These are phyloP conservation scores for Byssochlamys sp. DNA, from an alignment of 2,329 filamentous ascomycete genomes.

Conservation along the genomic window DNA sequence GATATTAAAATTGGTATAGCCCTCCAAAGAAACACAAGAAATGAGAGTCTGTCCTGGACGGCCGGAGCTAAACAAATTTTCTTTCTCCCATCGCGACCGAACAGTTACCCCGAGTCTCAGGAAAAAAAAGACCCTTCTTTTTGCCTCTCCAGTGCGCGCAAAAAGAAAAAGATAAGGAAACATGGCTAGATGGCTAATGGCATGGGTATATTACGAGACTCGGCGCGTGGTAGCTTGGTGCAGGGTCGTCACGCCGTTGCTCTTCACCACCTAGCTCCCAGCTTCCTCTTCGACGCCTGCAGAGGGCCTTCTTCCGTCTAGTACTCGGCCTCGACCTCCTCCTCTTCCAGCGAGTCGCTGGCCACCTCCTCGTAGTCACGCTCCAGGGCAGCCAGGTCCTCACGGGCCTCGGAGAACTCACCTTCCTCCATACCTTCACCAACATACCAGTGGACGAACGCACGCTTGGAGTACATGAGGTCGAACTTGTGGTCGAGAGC, in stretches of 20 bases:
- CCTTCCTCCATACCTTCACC: constrained; percentile 99
- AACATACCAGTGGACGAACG: constrained; percentile 99
- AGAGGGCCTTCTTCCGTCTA: constrained; percentile 39
- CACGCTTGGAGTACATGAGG: constrained; percentile 99
- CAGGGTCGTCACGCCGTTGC: not conserved
- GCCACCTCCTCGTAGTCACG: constrained; percentile 98
- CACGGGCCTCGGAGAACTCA: constrained; percentile 97
- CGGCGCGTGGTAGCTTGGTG: not conserved
- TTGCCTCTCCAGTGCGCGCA: not conserved
- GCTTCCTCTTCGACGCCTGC: not conserved
- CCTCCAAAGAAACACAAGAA: not conserved
- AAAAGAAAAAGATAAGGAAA: not conserved
- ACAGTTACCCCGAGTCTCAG: not conserved
- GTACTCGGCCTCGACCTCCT: constrained; percentile 82
- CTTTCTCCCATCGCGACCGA: not conserved
- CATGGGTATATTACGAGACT: not conserved
- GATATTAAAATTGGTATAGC: not conserved
- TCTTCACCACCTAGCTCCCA: not conserved
- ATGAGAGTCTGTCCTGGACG: not conserved
- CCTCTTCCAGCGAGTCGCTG: constrained; percentile 80
- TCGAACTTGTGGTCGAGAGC: constrained; percentile 97
- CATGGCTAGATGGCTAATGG: not conserved
- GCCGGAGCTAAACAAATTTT: not conserved
- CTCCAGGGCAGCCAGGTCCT: constrained; percentile 95
- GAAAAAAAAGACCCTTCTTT: not conserved